A percentile compares a stretch with the other conserved stretches of the same genome.
Conservation (phyloP, 2,329 filamentous ascomycete species). For the Pyrenochaeta sp. region DNA sequence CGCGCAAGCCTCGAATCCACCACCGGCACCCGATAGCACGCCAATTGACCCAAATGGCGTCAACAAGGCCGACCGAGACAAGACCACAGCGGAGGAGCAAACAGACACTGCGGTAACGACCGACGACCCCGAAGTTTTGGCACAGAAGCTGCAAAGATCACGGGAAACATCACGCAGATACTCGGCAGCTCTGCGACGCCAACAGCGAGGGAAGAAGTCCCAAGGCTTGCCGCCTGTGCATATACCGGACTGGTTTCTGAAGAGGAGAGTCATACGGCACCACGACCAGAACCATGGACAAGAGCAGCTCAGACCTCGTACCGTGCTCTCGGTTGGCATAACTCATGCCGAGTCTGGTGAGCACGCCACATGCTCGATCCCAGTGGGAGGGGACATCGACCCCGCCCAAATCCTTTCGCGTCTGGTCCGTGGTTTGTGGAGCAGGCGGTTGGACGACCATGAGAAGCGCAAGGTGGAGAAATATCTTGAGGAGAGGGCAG, state of each 20-base stretch:
- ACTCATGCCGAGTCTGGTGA: slow-evolving; percentile 34
- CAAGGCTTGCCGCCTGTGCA: slow-evolving; percentile 52
- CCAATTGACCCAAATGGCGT: slow-evolving; percentile 35
- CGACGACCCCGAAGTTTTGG: slow-evolving; percentile 45
- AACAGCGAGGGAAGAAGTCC: slow-evolving; percentile 42
- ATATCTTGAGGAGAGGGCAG: slow-evolving; percentile 26
- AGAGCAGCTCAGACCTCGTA: slow-evolving; percentile 13
- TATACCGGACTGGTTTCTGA: slow-evolving; percentile 67
- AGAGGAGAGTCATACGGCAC: slow-evolving; percentile 58
- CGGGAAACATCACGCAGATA: slow-evolving; percentile 45
- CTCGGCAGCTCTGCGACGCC: slow-evolving; percentile 44
- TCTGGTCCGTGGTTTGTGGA: slow-evolving; percentile 35
- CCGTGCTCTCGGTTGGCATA: slow-evolving; percentile 32
- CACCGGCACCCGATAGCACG: slow-evolving; percentile 37
- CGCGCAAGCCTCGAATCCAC: slow-evolving; percentile 37
- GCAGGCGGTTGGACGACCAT: slow-evolving; percentile 28
- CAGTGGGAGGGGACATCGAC: slow-evolving; percentile 25
- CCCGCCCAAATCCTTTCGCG: slow-evolving; percentile 32
- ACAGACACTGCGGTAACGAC: slow-evolving; percentile 29
- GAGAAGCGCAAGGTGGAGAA: slow-evolving; percentile 32
- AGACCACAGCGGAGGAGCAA: slow-evolving; percentile 28
- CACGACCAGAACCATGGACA: slow-evolving; percentile 36
- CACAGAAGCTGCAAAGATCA: slow-evolving; percentile 47
- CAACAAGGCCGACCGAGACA: slow-evolving; percentile 28
- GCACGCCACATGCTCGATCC: slow-evolving; percentile 32